Evolutionary conservation across 2,329 filamentous ascomycete species (phyloP), one percentile per base, ranked within the genome.

Genomic region (Nemania sp.): DNA sequence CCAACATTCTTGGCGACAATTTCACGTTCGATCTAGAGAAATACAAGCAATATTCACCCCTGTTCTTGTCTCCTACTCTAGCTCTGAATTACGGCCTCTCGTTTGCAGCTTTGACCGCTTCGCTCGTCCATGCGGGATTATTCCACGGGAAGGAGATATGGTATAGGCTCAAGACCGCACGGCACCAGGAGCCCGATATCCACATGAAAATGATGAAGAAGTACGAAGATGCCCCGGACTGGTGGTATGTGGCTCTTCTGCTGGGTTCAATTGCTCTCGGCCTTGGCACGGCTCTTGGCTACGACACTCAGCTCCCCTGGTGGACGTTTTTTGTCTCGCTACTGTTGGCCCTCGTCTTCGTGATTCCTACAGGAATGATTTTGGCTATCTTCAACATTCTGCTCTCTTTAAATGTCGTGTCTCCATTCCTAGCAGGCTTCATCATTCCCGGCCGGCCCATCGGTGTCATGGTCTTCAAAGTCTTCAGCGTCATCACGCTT

Each of bases 381-480:
- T 65, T 78, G 57, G 80, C 75, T 2, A 74, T 79, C 11, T 80
- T 79, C 14, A 82, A 81, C 62, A 75, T 81, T 12, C 61, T 71
- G 33, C 68, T 81, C 15, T 77, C 76, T 1, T 63, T 83, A 14
- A 82, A 82, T 44, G 78, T 83, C 28, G 69, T 82, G 26, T 76
- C 78, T 1, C 77, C 79, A 42, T 80, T 80, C 59, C 72, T 83
- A 20, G 76, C 81, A 5, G 81, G 81, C 1, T 85, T 84, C 63
- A 79, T 86, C 70, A 76, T 81, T 51, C 82, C 83, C 0, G 84
- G 80, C 1, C 69, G 71, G 6, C 79, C 80, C 0, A 75, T 82
- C 49, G 79, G 74, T 3, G 76, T 81, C 64, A 82, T 83, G 78
- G 68, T 81, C 48, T 81, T 82, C 71, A 81, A 81, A 62, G 79